A percentile compares a stretch with the other conserved stretches of the same genome.
Conservation (phyloP, 176 grass and related monocot species). For the Oryza nivara region DNA sequence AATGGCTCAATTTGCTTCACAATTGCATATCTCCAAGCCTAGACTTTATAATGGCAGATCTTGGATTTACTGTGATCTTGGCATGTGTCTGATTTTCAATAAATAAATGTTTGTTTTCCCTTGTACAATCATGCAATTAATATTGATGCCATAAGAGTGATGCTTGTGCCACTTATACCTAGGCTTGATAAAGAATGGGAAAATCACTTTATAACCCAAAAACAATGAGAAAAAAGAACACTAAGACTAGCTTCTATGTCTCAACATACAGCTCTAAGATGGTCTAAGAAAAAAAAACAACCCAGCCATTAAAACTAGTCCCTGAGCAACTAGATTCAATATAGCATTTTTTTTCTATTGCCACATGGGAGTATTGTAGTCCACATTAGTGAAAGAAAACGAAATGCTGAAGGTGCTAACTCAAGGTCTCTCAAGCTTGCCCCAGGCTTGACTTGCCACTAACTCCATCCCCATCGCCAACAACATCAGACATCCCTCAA, state of each 20-base stretch:
- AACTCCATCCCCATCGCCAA: background rate
- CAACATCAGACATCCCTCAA: background rate
- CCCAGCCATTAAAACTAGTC: background rate
- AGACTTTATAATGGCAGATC: background rate
- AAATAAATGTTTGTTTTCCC: background rate
- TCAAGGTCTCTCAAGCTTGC: background rate
- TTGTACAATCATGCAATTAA: background rate
- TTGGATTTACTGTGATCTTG: too few species aligned
- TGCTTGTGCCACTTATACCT: background rate
- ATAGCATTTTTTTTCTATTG: background rate
- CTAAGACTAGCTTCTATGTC: background rate
- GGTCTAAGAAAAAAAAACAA: background rate
- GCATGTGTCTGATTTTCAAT: too few species aligned
- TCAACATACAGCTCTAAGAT: background rate
- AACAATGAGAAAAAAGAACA: background rate
- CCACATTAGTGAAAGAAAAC: background rate
- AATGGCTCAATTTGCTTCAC: too few species aligned
- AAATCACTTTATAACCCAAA: background rate
- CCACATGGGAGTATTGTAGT: background rate
- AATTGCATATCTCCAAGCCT: background rate
- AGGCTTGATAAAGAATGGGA: background rate
- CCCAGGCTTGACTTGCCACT: background rate
- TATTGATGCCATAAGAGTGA: background rate
- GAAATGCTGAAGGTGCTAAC: background rate
- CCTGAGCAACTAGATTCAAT: background rate